phyloP scores from a whole-genome alignment of 371 early-diverging fungal species.

The Mortierella sp. region DNA sequence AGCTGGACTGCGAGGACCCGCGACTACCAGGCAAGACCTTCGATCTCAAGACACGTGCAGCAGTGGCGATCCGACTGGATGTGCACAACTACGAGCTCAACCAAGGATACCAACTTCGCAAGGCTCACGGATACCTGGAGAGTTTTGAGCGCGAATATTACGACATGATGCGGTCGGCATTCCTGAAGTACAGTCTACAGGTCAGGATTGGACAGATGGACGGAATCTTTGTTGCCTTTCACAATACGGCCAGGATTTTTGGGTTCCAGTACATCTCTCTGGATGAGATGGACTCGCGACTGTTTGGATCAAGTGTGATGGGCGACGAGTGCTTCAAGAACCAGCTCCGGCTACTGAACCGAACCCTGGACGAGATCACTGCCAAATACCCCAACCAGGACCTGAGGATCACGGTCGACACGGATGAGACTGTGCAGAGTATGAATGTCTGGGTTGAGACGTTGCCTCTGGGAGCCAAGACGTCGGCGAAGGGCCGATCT shows the following conservation, averaged over 20 bases:
- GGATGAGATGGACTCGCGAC: slow-evolving; percentile 85
- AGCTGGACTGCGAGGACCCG: slow-evolving; percentile 90
- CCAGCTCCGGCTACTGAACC: slow-evolving; percentile 72
- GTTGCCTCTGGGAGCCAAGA: slow-evolving; percentile 41
- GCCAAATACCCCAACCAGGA: slow-evolving; percentile 72
- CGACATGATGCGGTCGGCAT: slow-evolving; percentile 92
- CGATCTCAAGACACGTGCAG: slow-evolving; percentile 95
- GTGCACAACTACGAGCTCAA: slow-evolving; percentile 76
- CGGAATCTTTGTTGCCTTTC: slow-evolving; percentile 94
- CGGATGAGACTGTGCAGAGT: slow-evolving; percentile 51
- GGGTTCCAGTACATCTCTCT: slow-evolving; percentile 95
- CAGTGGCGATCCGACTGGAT: slow-evolving; percentile 88
- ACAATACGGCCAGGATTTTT: slow-evolving; percentile 92
- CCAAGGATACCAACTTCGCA: slow-evolving; percentile 70
- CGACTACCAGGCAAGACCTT: slow-evolving; percentile 84
- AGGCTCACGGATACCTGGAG: slow-evolving; percentile 73
- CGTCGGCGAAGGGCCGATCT: slow-evolving; percentile 23
- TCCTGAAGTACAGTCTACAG: slow-evolving; percentile 94
- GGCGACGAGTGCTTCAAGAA: slow-evolving; percentile 82
- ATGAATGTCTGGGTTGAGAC: slow-evolving; percentile 60
- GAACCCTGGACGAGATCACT: slow-evolving; percentile 74
- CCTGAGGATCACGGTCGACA: slow-evolving; percentile 51
- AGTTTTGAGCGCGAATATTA: slow-evolving; percentile 96
- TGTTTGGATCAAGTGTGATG: slow-evolving; percentile 84
- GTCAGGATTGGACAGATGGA: slow-evolving; percentile 97